Conservation (phyloP, 352 stramenopile species). For the Phytophthora ohioensis region DNA sequence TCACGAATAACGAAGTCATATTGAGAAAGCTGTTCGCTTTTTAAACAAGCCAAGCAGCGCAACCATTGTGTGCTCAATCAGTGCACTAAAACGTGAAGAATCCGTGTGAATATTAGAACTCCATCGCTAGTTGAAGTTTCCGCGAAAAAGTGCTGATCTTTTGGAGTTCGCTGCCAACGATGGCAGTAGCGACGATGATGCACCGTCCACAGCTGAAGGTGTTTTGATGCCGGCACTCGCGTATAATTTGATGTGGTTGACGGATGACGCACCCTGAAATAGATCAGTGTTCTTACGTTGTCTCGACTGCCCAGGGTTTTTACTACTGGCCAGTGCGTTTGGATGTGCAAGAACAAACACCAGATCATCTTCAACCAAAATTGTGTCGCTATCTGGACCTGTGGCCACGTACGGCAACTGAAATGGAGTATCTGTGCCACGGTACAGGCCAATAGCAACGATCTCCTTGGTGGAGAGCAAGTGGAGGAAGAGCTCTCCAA, state of each 20-base stretch:
- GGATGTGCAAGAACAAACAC: constrained; percentile 72
- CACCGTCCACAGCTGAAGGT: constrained; percentile 1
- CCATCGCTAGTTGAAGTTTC: constrained; percentile 21
- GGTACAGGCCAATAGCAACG: constrained; percentile 64
- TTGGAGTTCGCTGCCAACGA: constrained; percentile 18
- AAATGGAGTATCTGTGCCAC: constrained; percentile 44
- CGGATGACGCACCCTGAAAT: constrained; percentile 3
- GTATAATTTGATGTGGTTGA: constrained; percentile 25
- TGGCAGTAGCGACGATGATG: constrained; percentile 9
- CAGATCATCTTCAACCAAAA: constrained; percentile 58
- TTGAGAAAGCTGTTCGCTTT: constrained; percentile 63
- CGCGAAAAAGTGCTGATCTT: constrained; percentile 2
- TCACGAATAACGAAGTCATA: constrained; percentile 76
- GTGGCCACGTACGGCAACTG: constrained; percentile 65
- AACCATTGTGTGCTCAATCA: not conserved
- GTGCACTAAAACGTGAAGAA: not conserved
- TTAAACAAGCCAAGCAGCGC: constrained; percentile 8
- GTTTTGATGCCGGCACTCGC: constrained; percentile 1
- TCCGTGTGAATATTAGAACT: constrained; percentile 18
- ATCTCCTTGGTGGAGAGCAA: constrained; percentile 54
- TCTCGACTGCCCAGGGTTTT: not conserved
- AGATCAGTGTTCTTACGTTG: constrained; percentile 14
- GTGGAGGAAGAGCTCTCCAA: constrained; percentile 64
- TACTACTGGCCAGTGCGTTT: constrained; percentile 23
- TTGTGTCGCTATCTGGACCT: constrained; percentile 52